Conservation (phyloP, 1,139 yeast genomes). For the Magnusiomyces ingens region DNA sequence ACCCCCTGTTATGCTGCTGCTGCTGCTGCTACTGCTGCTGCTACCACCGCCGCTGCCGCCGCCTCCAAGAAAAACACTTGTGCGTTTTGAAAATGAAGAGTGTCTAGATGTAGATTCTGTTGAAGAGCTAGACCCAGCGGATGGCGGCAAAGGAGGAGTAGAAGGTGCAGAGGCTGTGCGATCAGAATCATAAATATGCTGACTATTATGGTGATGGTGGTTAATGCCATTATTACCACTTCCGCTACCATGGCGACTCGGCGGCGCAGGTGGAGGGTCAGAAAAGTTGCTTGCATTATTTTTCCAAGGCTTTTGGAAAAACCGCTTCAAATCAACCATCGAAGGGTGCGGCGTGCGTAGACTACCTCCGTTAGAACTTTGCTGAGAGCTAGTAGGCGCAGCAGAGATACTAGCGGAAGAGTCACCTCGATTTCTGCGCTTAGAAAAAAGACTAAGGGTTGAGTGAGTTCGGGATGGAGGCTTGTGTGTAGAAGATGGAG, state of each 20-base stretch:
- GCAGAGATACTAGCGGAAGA: constrained; percentile 15
- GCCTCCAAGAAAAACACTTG: no score
- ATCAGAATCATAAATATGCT: constrained; percentile 3
- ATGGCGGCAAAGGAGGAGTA: no score
- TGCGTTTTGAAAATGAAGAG: background rate
- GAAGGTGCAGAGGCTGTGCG: constrained; percentile 8
- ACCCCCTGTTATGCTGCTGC: background rate
- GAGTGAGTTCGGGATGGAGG: constrained; percentile 25
- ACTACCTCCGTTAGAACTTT: constrained; percentile 1
- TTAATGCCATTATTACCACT: no score
- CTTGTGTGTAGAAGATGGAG: background rate
- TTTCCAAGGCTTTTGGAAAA: constrained; percentile 30
- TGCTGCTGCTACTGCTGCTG: background rate
- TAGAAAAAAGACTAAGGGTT: constrained; percentile 23
- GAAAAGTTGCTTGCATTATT: constrained; percentile 12
- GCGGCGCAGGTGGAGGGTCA: constrained; percentile 7
- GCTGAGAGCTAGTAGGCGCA: background rate
- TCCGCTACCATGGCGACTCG: background rate
- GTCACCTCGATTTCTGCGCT: constrained; percentile 23
- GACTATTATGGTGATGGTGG: background rate
- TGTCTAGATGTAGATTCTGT: background rate
- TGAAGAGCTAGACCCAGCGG: background rate
- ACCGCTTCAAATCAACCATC: constrained; percentile 29
- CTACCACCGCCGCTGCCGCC: background rate
- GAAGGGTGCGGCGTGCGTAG: constrained; percentile 19